Evolutionary conservation across 768 basidiomycete genomes (phyloP).

Genomic region (Phanerochaete carnosa): DNA sequence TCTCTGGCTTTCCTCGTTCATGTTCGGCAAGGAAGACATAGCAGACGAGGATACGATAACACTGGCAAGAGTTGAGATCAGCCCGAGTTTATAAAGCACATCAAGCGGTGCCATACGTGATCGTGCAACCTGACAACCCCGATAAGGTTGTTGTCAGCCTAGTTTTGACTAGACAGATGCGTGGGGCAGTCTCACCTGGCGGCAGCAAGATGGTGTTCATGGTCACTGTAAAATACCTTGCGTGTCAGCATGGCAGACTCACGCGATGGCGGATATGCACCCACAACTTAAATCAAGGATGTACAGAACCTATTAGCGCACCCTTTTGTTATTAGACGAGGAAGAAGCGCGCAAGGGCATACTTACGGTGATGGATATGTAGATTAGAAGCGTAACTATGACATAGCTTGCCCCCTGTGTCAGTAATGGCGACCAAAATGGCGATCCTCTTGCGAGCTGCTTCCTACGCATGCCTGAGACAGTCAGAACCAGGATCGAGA

Average conservation of each 20-base stretch:
- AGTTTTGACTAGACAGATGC: too few relatives aligned
- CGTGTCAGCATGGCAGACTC: neutral
- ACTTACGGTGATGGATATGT: constrained; percentile 4
- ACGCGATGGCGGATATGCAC: neutral
- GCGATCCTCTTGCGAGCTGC: neutral
- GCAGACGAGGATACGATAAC: neutral
- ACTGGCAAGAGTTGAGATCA: neutral
- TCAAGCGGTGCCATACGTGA: neutral
- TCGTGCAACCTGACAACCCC: neutral
- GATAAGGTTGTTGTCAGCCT: neutral
- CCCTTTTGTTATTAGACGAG: too few relatives aligned
- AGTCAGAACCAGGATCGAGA: constrained; percentile 10
- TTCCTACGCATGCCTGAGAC: constrained; percentile 8
- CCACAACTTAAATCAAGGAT: constrained; percentile 9
- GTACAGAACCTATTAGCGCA: constrained; percentile 1
- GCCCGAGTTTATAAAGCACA: neutral
- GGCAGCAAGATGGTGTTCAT: neutral
- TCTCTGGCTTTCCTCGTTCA: too few relatives aligned
- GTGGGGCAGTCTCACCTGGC: neutral
- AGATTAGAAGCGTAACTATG: constrained; percentile 2
- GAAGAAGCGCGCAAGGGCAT: neutral
- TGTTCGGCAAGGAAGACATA: neutral
- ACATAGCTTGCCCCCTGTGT: neutral
- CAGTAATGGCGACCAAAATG: neutral
- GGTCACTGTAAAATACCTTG: neutral